phyloP scores from a whole-genome alignment of 257 asterid genomes.

The Fraxinus americana region DNA sequence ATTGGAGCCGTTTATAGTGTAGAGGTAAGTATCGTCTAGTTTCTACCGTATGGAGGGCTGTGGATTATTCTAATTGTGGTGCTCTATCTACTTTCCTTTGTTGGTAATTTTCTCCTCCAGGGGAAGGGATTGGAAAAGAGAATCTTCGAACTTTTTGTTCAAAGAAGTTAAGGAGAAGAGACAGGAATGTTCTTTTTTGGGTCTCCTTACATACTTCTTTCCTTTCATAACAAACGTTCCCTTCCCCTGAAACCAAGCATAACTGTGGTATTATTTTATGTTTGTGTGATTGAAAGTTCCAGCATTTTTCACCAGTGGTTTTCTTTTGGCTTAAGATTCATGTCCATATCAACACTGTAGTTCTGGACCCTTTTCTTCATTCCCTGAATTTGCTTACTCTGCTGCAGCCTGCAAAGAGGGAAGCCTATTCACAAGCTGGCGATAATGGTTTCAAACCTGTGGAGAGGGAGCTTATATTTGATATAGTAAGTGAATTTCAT shows the following conservation, averaged over 20 bases:
- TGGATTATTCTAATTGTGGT: conserved; percentile 1
- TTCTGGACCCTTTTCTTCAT: conserved; percentile 19
- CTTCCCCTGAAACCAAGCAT: background rate
- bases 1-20: conserved; percentile 91
- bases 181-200: background rate
- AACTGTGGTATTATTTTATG: background rate
- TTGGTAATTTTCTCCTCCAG: background rate
- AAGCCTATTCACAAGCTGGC: conserved; percentile 84
- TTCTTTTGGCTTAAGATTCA: background rate
- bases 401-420: conserved; percentile 86
- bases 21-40: conserved; percentile 58
- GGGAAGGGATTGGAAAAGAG: background rate
- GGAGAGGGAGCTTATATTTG: conserved; percentile 88
- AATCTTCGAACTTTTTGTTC: background rate
- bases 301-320: conserved; percentile 10
- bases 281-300: background rate
- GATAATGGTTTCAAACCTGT: conserved; percentile 73
- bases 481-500: conserved; percentile 61
- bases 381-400: conserved; percentile 9
- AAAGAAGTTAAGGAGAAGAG: background rate
- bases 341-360: conserved; percentile 4
- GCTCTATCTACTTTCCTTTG: background rate
- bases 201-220: background rate
- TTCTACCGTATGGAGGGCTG: conserved; percentile 12
- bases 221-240: background rate